Evolutionary conservation across 441 rosid genomes (phyloP).

Genomic region (Manihot esculenta): DNA sequence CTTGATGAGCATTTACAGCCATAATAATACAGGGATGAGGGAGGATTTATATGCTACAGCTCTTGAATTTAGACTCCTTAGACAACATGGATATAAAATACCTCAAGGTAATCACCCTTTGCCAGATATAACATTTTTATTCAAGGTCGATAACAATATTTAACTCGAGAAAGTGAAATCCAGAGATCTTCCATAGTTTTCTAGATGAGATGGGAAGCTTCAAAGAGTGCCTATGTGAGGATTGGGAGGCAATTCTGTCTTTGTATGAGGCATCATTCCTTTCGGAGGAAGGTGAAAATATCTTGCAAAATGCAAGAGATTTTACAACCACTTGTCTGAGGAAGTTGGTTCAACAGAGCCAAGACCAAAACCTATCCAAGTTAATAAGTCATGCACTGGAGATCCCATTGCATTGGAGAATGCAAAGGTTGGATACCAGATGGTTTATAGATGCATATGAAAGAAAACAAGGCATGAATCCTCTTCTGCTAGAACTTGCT

Average conservation of each 20-base stretch:
- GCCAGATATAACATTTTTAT: too few species aligned
- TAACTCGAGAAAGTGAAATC: background rate
- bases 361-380: constrained; percentile 2
- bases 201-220: constrained; percentile 10
- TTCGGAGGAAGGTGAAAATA: constrained; percentile 20
- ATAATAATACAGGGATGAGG: background rate
- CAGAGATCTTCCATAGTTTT: constrained; percentile 20
- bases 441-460: constrained; percentile 37
- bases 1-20: constrained; percentile 18
- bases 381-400: constrained; percentile 35
- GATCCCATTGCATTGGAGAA: constrained; percentile 40
- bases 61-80: constrained; percentile 18
- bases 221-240: constrained; percentile 6
- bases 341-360: background rate
- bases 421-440: constrained; percentile 33
- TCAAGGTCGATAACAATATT: too few species aligned
- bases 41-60: background rate
- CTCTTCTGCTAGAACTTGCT: constrained; percentile 32
- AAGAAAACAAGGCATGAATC: constrained; percentile 15
- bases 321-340: constrained; percentile 19
- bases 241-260: constrained; percentile 15
- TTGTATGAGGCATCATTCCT: constrained; percentile 44
- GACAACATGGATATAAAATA: constrained; percentile 5
- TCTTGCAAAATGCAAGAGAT: constrained; percentile 26
- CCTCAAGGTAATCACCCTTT: constrained; percentile 8